Evolutionary conservation across 345 rosid genomes (phyloP), one percentile per base, ranked within the genome.

Genomic region (Melaleuca alternifolia): DNA sequence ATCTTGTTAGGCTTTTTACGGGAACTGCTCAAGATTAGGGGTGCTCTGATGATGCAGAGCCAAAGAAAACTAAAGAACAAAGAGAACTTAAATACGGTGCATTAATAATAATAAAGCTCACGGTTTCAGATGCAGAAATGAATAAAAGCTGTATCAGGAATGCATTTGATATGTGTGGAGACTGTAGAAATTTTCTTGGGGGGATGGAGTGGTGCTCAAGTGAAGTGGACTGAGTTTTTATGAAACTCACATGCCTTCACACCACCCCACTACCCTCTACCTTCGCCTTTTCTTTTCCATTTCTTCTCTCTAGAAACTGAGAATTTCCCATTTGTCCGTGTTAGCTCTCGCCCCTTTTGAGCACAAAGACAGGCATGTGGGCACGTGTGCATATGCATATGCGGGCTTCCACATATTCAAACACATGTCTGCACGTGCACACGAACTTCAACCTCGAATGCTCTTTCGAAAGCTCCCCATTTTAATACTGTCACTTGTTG

Each of bases 361-460:
- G 79, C 79, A 71, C 61, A 54, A 26, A 84, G 88, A 88, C 92
- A 92, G 86, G 95, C 96, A 92, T 93, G 96, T 94, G 95, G 92
- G 94, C 93, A 87, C 87, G 89, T 88, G 87, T 65, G 89, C 87
- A 84, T 91, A 85, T 85, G 88, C 85, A 75, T 50, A 89, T 50
- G 91, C 92, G 90, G 89, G 88, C 91, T 91, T 93, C 93, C 90
- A 95, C 92, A 90, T 90, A 91, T 92, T 91, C 90, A 93, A 93
- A 93, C 96, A 95, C 94, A 88, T 95, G 98, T 92, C 76, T 91
- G 95, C 99, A 97, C 97, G 96, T 97, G 98, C 93, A 90, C 93
- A 90, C 95, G 92, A 92, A 89, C 71, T 91, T 93, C 97, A 90
- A 94, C 92, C 94, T 26, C 81, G 84, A 53, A 84, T 89, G 62